These are phyloP conservation scores for Coprinopsis marcescibilis DNA, from an alignment of 768 basidiomycete genomes.

Conservation along the genomic window DNA sequence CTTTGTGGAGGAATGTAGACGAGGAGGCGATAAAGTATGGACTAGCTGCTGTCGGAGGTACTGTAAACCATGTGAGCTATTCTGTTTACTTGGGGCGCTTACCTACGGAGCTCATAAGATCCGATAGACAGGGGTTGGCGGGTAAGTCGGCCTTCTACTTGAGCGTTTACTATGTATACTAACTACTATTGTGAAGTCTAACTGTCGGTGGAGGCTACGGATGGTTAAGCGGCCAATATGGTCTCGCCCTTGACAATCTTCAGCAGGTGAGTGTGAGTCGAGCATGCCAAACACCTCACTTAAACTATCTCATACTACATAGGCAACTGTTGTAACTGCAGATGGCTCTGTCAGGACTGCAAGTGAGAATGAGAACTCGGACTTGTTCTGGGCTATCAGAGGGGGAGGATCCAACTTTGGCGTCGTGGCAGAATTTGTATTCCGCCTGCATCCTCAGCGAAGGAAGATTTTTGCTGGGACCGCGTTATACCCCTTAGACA, in stretches of 20 bases:
- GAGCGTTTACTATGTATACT: neutral
- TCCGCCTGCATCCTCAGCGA: constrained; percentile 44
- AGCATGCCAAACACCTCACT: neutral
- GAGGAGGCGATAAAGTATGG: constrained; percentile 35
- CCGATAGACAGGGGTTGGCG: constrained; percentile 43
- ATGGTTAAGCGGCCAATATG: constrained; percentile 40
- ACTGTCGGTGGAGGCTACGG: constrained; percentile 52
- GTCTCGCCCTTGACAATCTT: constrained; percentile 45
- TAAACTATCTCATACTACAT: constrained; percentile 17
- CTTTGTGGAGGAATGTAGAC: constrained; percentile 41
- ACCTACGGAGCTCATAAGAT: constrained; percentile 4
- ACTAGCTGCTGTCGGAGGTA: constrained; percentile 39
- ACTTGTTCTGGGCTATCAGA: constrained; percentile 48
- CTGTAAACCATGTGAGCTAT: constrained; percentile 39
- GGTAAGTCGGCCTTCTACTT: constrained; percentile 25
- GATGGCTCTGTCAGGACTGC: constrained; percentile 35
- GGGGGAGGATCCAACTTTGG: constrained; percentile 54
- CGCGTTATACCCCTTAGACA: constrained; percentile 28
- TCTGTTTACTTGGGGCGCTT: neutral
- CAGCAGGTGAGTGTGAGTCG: constrained; percentile 22
- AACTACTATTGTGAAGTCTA: constrained; percentile 26
- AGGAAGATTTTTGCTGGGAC: constrained; percentile 41
- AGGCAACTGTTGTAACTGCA: constrained; percentile 40
- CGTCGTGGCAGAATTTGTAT: constrained; percentile 49
- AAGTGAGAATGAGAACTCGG: constrained; percentile 31